Conservation (phyloP, 306 rosid species). For the Sicyos baderoa region DNA sequence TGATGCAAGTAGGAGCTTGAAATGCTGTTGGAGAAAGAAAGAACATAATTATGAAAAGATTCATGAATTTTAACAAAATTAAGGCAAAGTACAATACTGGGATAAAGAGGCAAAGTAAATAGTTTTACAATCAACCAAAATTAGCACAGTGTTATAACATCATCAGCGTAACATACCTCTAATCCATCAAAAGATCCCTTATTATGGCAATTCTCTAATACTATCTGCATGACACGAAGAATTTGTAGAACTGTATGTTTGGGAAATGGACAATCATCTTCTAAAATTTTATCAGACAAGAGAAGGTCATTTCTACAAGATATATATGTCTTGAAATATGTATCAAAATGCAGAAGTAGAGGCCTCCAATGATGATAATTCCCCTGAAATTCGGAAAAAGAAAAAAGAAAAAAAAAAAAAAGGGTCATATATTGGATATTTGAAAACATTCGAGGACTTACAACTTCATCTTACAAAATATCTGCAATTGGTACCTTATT, state of each 20-base stretch:
- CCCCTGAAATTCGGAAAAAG: conserved; percentile 48
- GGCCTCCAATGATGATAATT: conserved; percentile 98
- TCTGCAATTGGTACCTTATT: conserved; percentile 47
- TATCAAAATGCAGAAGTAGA: conserved; percentile 75
- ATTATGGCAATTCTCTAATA: conserved; percentile 87
- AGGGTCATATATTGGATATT: conserved; percentile 16
- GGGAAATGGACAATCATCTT: conserved; percentile 75
- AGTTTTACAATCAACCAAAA: neutral
- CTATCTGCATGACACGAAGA: conserved; percentile 85
- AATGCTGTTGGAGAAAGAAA: conserved; percentile 52
- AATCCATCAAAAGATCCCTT: conserved; percentile 88
- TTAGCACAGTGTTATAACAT: conserved; percentile 2
- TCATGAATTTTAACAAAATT: neutral
- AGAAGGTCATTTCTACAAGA: conserved; percentile 79
- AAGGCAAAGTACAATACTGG: neutral
- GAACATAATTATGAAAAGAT: neutral
- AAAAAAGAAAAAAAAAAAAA: neutral
- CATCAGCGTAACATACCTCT: conserved; percentile 49
- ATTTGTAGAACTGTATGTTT: conserved; percentile 79
- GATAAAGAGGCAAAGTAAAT: neutral
- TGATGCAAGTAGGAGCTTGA: conserved; percentile 85
- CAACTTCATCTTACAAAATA: conserved; percentile 16
- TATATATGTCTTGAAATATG: conserved; percentile 84
- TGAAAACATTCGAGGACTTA: neutral
- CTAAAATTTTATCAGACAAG: conserved; percentile 66